Evolutionary conservation across 768 basidiomycete species (phyloP).

Genomic region (Antrodiella citrinella): DNA sequence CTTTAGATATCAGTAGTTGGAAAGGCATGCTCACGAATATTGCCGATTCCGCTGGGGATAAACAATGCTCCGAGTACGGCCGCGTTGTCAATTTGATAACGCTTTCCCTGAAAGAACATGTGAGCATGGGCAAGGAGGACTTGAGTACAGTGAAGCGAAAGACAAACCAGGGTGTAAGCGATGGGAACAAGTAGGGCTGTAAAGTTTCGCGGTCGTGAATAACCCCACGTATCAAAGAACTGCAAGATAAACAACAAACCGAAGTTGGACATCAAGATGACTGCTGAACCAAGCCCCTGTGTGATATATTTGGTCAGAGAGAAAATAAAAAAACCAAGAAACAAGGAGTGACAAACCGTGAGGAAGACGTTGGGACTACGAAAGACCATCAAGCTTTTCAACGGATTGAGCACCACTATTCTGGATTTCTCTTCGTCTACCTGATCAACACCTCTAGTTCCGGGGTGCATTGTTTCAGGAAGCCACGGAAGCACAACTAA

Average conservation of each 20-base stretch:
- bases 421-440: conserved; percentile 8
- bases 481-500: conserved; percentile 35
- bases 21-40: conserved; percentile 38
- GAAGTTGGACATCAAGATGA: conserved; percentile 21
- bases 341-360: conserved; percentile 46
- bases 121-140: not conserved
- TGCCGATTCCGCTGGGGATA: conserved; percentile 51
- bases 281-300: conserved; percentile 35
- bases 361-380: conserved; percentile 52
- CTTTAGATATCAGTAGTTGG: not conserved
- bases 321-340: too few species aligned
- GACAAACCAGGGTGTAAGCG: conserved; percentile 51
- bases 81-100: conserved; percentile 48
- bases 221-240: too few species aligned
- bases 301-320: conserved; percentile 12
- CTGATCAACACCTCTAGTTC: conserved; percentile 41
- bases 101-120: conserved; percentile 35
- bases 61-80: conserved; percentile 53
- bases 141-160: not conserved
- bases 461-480: conserved; percentile 66
- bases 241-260: too few species aligned
- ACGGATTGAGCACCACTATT: conserved; percentile 51
- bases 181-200: conserved; percentile 47
- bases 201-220: not conserved
- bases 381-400: conserved; percentile 41